Evolutionary conservation across 352 stramenopile species (phyloP), one percentile per base, ranked within the genome.

Genomic region (Peronospora belbahrii): DNA sequence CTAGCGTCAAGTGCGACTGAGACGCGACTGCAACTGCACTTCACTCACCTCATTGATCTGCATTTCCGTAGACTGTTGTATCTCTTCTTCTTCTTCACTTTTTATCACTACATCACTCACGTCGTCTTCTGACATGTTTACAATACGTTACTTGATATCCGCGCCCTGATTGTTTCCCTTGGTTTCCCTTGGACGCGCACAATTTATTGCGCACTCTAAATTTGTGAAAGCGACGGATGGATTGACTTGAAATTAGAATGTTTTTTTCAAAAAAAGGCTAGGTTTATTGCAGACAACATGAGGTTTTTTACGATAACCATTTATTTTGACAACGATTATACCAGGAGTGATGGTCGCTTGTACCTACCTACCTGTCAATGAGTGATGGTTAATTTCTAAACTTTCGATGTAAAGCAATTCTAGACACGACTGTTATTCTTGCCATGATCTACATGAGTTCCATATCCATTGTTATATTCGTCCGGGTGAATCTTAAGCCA

Each of bases 401-500:
- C n/a, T n/a, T n/a, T n/a, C n/a, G n/a, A n/a, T n/a, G n/a, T n/a
- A n/a, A n/a, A n/a, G n/a, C n/a, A n/a, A 36, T 10, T 39, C 30
- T 52, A 53, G 35, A 57, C 48, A 5, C 47, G 48, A 20, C 48
- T 47, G 32, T 52, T 34, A 0, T 46, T 35, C 8, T 56, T 19
- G 9, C 24, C 33, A 18, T 73, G 6, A 2, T 0, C 59, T 6
- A 64, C 20, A 41, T 77, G 62, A 54, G 88, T 91, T 48, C 79
- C 78, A 45, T 81, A 72, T 15, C 76, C 78, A 38, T 87, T 72
- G 58, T 93, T 88, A 67, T 89, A 90, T 42, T 90, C 82, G 2
- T 88, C 71, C 8, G 78, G 76, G 55, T 89, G 86, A 35, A 89
- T 82, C 51, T 88, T 70, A 40, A 84, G 59, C 82, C 82, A 93